These are phyloP conservation scores for Malassezia globosa DNA, from an alignment of 1,284 basidiomycete species.

Conservation along the genomic window DNA sequence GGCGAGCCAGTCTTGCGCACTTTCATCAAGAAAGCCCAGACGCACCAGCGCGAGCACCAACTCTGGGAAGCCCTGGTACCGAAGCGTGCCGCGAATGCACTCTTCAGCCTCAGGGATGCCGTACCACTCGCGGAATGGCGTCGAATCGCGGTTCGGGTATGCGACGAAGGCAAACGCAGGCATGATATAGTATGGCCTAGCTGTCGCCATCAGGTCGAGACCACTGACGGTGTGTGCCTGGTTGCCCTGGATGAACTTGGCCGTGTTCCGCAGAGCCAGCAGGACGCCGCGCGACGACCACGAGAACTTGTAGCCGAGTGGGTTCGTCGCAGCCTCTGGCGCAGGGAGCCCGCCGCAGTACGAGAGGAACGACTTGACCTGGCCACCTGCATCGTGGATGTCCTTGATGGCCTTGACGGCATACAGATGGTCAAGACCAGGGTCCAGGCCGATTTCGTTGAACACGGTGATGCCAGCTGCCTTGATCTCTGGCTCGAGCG, in stretches of 20 bases:
- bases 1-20: slow-evolving; percentile 61
- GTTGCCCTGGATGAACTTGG: slow-evolving; percentile 55
- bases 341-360: slow-evolving; percentile 95
- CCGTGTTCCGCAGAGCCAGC: slow-evolving; percentile 83
- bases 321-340: slow-evolving; percentile 79
- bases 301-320: slow-evolving; percentile 97
- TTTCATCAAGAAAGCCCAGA: slow-evolving; percentile 73
- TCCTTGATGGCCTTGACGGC: slow-evolving; percentile 93
- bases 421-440: slow-evolving; percentile 92
- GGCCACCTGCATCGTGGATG: slow-evolving; percentile 79
- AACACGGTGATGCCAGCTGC: slow-evolving; percentile 84
- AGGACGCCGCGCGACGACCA: slow-evolving; percentile 96
- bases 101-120: slow-evolving; percentile 87
- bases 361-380: slow-evolving; percentile 83
- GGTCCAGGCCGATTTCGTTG: slow-evolving; percentile 97
- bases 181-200: slow-evolving; percentile 87
- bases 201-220: slow-evolving; percentile 48
- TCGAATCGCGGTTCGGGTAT: slow-evolving; percentile 93
- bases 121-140: slow-evolving; percentile 73
- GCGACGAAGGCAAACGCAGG: slow-evolving; percentile 92
- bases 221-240: slow-evolving; percentile 37
- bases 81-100: slow-evolving; percentile 79
- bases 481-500: slow-evolving; percentile 70
- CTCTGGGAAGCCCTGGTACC: slow-evolving; percentile 97
- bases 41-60: slow-evolving; percentile 81